Conservation (phyloP, 495 filamentous ascomycete genomes). For the Xylaria nigripes region DNA sequence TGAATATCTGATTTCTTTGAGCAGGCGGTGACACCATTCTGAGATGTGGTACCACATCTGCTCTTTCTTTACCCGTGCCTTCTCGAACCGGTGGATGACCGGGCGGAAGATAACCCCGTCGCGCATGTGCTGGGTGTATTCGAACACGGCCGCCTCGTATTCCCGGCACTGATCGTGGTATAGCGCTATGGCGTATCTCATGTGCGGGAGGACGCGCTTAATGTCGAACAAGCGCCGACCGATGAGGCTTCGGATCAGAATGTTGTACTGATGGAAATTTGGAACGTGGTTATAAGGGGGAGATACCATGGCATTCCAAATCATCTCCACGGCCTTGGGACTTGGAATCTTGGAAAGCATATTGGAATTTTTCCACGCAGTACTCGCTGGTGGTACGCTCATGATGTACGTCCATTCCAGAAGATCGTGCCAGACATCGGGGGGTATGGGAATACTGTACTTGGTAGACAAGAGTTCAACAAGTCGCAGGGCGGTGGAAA, state of each 20-base stretch:
- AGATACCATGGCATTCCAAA: constrained; percentile 30
- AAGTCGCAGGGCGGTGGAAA: constrained; percentile 22
- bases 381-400: constrained; percentile 15
- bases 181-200: constrained; percentile 19
- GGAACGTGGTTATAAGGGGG: constrained; percentile 24
- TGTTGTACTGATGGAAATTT: constrained; percentile 23
- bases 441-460: constrained; percentile 24
- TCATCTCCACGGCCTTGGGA: constrained; percentile 16
- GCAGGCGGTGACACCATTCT: constrained; percentile 15
- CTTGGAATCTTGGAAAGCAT: constrained; percentile 15
- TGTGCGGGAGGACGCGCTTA: constrained; percentile 10
- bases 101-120: constrained; percentile 2
- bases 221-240: constrained; percentile 1
- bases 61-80: constrained; percentile 17
- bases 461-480: constrained; percentile 22
- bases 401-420: constrained; percentile 32
- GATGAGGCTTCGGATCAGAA: constrained; percentile 25
- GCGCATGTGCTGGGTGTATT: constrained; percentile 19
- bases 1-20: constrained; percentile 8
- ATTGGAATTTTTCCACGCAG: constrained; percentile 21
- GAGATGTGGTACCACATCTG: constrained; percentile 22
- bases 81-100: constrained; percentile 10
- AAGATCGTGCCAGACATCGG: constrained; percentile 25
- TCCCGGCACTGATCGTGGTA: constrained; percentile 20
- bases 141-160: constrained; percentile 26